Conservation (phyloP, 192 early-diverging fungal genomes). For the Backusella psychrophila region DNA sequence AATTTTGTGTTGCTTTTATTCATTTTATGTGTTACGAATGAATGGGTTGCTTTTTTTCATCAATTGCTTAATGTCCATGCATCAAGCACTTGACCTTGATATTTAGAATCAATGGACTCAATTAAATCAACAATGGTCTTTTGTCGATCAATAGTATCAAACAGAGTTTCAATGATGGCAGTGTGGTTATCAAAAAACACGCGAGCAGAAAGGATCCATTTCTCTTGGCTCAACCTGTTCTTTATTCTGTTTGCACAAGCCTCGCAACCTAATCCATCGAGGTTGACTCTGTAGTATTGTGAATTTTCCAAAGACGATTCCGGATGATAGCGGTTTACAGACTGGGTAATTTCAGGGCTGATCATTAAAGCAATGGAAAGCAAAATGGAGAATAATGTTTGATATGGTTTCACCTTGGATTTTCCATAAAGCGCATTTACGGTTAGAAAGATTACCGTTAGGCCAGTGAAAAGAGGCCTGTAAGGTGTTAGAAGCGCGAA, state of each 20-base stretch:
- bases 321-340: constrained; percentile 5
- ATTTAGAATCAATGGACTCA: constrained; percentile 11
- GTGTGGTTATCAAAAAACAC: constrained; percentile 41
- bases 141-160: too few relatives aligned
- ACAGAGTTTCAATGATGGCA: constrained; percentile 17
- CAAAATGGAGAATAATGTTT: not conserved
- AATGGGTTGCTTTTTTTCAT: not conserved
- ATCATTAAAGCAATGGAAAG: constrained; percentile 33
- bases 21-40: not conserved
- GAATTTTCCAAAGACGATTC: not conserved
- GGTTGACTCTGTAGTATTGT: constrained; percentile 24
- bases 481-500: constrained; percentile 52
- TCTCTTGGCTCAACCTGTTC: constrained; percentile 21
- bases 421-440: constrained; percentile 27
- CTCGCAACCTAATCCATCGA: constrained; percentile 49
- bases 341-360: constrained; percentile 42
- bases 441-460: constrained; percentile 28
- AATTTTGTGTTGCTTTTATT: constrained; percentile 8
- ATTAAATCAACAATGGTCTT: not conserved
- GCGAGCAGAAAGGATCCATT: constrained; percentile 28
- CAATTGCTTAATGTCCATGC: not conserved
- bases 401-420: constrained; percentile 17
- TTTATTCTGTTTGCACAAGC: constrained; percentile 53
- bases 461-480: constrained; percentile 36
- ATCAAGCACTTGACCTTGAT: constrained; percentile 11